Base-by-base conservation (phyloP, 257 asterid genomes). In the Dorcoceras hygrometricum region DNA sequence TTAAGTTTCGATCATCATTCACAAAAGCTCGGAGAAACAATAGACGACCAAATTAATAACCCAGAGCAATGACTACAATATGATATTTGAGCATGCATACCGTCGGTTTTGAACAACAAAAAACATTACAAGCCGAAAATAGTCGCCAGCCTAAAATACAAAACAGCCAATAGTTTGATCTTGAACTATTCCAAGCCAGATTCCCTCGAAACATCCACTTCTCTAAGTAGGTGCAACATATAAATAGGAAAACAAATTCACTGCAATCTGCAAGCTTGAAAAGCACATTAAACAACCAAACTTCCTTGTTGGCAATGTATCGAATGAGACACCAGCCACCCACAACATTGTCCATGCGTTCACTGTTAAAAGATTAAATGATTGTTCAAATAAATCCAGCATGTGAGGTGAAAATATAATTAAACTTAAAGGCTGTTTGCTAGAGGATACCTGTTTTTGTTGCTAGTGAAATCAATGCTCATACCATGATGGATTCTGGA, bases 201-300 rank as follows among this genome's bases (percentile, higher is more conserved):
- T 66, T 69, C 68, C 69, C 63, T 63, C 78, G 78, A 78, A 82
- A 73, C 62, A 77, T 48, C 51, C 19, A 72, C 73, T 64, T 62
- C 59, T 34, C 29, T 65, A 72, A 75, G 75, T 70, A 70, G 70
- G 72, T 46, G 74, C 50, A 62, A 43, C 69, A 54, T 76, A 71
- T 77, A 60, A 59, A 76, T 69, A 77, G 48, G 67, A 72, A 59
- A 67, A 63, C 70, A 75, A 58, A 57, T 60, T 76, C 83, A 69
- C 78, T 71, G 71, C 75, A 70, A 77, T 68, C 72, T 51, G 65
- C 82, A 82, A 72, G 68, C 85, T 72, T 73, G 73, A 78, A 74
- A 80, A 59, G 46, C 70, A 76, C 76, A 75, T 74, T 63, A 80
- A 74, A 80, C 70, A 55, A 72, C 77, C 83, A 62, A 72, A 62